phyloP scores from a whole-genome alignment of 306 rosid genomes.

The Alnus rubra region DNA sequence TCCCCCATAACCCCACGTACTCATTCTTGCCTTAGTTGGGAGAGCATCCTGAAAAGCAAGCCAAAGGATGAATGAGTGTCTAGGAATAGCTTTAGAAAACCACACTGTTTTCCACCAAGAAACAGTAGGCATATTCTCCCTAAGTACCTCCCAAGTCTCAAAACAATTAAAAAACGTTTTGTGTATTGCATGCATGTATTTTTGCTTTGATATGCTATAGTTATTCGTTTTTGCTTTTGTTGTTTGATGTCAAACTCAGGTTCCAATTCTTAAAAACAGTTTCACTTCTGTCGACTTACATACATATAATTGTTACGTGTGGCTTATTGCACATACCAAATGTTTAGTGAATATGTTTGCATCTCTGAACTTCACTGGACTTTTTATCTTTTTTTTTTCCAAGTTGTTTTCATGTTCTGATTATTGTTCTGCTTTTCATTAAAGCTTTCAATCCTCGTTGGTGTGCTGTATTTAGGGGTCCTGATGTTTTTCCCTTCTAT shows the following conservation, averaged over 20 bases:
- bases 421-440: not conserved
- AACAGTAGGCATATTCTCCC: too few relatives aligned
- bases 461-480: not conserved
- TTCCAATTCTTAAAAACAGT: not conserved
- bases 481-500: not conserved
- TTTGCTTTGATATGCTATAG: not conserved
- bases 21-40: too few relatives aligned
- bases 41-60: too few relatives aligned
- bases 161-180: too few relatives aligned
- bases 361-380: not conserved
- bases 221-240: not conserved
- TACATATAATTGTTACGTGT: not conserved
- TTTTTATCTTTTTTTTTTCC: not conserved
- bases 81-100: too few relatives aligned
- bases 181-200: too few relatives aligned
- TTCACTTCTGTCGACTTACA: not conserved
- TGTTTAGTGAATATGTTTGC: not conserved
- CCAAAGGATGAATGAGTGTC: too few relatives aligned
- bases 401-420: not conserved
- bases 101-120: too few relatives aligned
- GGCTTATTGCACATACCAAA: not conserved
- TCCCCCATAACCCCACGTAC: too few relatives aligned
- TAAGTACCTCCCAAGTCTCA: too few relatives aligned
- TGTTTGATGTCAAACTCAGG: not conserved
- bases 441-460: constrained; percentile 14